A percentile compares a stretch with the other conserved stretches of the same genome.
Conservation (phyloP, 257 asterid genomes). For the Marsdenia floribunda region DNA sequence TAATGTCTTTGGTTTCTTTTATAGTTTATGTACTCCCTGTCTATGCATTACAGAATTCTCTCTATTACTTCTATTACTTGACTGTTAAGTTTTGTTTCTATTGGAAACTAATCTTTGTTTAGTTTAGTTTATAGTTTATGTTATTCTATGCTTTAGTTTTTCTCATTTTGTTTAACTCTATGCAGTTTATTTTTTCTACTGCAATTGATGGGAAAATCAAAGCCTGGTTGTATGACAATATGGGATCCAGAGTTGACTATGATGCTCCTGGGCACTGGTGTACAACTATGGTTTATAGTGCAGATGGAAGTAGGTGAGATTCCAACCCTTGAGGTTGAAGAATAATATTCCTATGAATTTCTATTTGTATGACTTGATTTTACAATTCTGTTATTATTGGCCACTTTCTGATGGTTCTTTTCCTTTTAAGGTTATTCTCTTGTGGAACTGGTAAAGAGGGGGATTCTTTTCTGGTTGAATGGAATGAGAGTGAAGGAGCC, state of each 20-base stretch:
- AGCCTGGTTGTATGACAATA: slow-evolving; percentile 93
- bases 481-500: slow-evolving; percentile 99
- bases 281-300: slow-evolving; percentile 91
- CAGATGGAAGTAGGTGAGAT: slow-evolving; percentile 90
- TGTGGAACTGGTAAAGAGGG: slow-evolving; percentile 99
- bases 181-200: slow-evolving; percentile 93
- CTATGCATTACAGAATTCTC: not conserved
- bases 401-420: not conserved
- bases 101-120: not conserved
- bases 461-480: slow-evolving; percentile 88
- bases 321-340: not conserved
- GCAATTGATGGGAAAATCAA: slow-evolving; percentile 96
- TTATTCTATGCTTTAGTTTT: not conserved
- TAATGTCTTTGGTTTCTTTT: not conserved
- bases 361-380: not conserved
- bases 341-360: not conserved
- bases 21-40: not conserved
- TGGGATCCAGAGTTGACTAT: slow-evolving; percentile 98
- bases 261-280: slow-evolving; percentile 99
- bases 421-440: slow-evolving; percentile 67
- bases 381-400: not conserved
- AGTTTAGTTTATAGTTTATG: not conserved
- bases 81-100: not conserved
- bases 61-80: not conserved
- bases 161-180: slow-evolving; percentile 15